Evolutionary conservation across 2,329 filamentous ascomycete genomes (phyloP), one percentile per base, ranked within the genome.

Genomic region (Rhinocladiella similis): DNA sequence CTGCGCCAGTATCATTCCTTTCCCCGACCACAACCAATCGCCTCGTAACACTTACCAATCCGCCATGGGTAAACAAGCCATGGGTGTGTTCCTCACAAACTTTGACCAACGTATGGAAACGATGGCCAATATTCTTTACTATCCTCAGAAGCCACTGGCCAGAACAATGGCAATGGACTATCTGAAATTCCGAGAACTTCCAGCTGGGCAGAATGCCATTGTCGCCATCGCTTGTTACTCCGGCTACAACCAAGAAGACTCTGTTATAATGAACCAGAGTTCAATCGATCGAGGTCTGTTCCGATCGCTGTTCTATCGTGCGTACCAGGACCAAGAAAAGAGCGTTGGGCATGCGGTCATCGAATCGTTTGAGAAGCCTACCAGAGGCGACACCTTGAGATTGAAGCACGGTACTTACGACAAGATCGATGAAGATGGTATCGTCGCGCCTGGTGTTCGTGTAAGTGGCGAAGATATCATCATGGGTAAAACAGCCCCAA

Each of bases 231-330:
- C 91, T 57, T 95, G 90, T 72, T 99, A 99, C 76, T 96, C 92
- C 53, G 94, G 94, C 58, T 99, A 99, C 80, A 99, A 99, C 75
- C 95, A 99, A 73, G 94, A 99, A 91, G 94, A 99, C 85, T 99
- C 94, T 65, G 93, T 99, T 65, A 96, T 99, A 68, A 97, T 99
- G 94, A 99, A 99, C 74, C 94, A 99, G 78, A 97, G 91, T 77
- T 96, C 91, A 74, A 97, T 99, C 68, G 94, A 99, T 73, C 89
- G 94, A 69, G 94, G 94, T 61, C 81, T 99, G 3, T 99, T 99
- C 87, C 85, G 95, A 69, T 97, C 91, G 83, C 77, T 99, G 53
- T 99, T 97, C 80, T 99, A 96, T 83, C 87, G 95, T 65, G 91
- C 93, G 10, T 99, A 99, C 75, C 95, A 91, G 29, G 94, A 99